Evolutionary conservation across 179 eudicot species (phyloP), one percentile per base, ranked within the genome.

Genomic region (Vitellaria paradoxa): DNA sequence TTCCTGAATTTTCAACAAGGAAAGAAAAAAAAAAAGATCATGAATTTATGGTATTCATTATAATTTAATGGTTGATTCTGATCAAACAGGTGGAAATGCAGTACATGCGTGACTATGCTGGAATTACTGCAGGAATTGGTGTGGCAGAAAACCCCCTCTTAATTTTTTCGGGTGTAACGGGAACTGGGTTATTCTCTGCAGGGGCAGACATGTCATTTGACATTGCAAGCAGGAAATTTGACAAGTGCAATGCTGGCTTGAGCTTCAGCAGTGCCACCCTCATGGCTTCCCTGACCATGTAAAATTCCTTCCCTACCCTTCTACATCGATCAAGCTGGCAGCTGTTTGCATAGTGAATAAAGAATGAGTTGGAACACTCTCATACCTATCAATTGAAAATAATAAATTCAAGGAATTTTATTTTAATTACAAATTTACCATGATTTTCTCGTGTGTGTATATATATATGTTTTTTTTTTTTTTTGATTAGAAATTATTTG

Each of bases 151-250:
- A 18, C 10, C 75, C 76, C 40, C 30, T 42, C 11, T 10, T 82
- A 56, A 78, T 69, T 74, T 61, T 74, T 47, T 82, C 84, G 4
- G 84, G 53, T 42, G 84, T 74, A 11, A 0, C 49, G 15, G 84
- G 84, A 63, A 73, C 12, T 40, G 24, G 72, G 18, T n/a, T 50
- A 9, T 18, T 73, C 57, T 66, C 65, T 9, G 24, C 78, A 0
- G 84, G 84, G 2, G 26, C 81, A 10, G 78, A 78, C 24, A 9
- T 82, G 65, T 65, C 75, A 9, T 78, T 73, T 46, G 77, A 78
- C 63, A 50, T 24, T 12, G 60, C 26, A 1, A 73, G 66, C 3
- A 11, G 55, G 49, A 45, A 10, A 68, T 45, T 77, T n/a, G 56
- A 66, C 26, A 69, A 78, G 52, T 78, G 24, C 59, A 62, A 78